phyloP scores from a whole-genome alignment of 345 rosid genomes.

The Boechera divaricarpa region DNA sequence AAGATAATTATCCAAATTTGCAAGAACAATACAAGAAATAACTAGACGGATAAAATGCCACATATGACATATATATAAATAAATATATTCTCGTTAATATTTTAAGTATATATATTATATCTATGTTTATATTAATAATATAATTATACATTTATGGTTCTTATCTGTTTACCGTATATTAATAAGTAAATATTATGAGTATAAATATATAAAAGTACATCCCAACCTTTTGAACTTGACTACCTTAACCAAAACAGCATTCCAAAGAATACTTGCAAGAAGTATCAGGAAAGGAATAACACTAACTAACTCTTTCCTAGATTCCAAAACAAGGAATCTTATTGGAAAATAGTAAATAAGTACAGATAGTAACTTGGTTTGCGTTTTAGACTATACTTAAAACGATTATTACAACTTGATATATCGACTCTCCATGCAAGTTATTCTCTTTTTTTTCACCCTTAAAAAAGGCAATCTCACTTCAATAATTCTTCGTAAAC shows the following conservation, averaged over 20 bases:
- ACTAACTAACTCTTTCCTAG: conserved; percentile 25
- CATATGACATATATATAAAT: not conserved
- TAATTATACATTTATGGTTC: no score
- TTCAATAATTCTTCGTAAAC: conserved; percentile 11
- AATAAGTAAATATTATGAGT: no score
- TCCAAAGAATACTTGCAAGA: conserved; percentile 35
- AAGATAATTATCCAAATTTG: not conserved
- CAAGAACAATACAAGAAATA: not conserved
- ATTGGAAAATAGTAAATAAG: not conserved
- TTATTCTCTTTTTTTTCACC: conserved; percentile 20
- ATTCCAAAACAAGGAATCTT: conserved; percentile 38
- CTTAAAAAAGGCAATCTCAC: conserved; percentile 14
- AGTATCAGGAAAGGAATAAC: conserved; percentile 40
- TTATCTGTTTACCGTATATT: not conserved
- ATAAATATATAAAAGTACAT: not conserved
- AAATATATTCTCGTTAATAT: not conserved
- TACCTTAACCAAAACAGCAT: conserved; percentile 28
- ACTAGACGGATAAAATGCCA: not conserved
- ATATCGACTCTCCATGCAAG: conserved; percentile 36
- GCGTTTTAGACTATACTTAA: not conserved
- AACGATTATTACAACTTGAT: not conserved
- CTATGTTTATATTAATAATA: not conserved
- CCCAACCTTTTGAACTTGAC: conserved; percentile 7
- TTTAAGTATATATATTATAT: not conserved
- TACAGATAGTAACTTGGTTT: not conserved